Base-by-base conservation (phyloP, 768 basidiomycete genomes). In the Butyriboletus loyo region DNA sequence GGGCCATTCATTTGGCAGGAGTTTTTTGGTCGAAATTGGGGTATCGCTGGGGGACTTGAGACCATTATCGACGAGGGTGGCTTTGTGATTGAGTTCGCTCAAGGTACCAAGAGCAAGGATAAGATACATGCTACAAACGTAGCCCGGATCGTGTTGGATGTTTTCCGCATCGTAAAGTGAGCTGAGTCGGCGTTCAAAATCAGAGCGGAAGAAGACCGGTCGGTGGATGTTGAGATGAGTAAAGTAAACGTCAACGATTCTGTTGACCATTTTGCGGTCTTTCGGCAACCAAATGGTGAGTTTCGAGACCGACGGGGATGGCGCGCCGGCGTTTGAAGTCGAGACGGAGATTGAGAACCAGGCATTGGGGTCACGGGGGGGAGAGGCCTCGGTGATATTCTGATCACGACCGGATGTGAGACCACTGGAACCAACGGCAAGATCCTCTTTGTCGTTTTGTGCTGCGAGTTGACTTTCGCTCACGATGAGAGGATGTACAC, bases 71-170 rank as follows among this genome's bases (percentile, higher is more conserved):
- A 75, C 68, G 21, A 77, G 71, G 54, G 77, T 80, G 1, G 80
- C 83, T 52, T 81, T 84, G 60, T 89, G 82, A 62, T 89, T 91
- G 58, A 91, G 77, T 60, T 92, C 88, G 71, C 85, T 86, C 57
- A 92, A 76, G 2, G 91, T 91, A 3, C 90, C 90, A 1, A 93
- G 78, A 0, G 88, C 90, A 46, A 92, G 71, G 36, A 92, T 73
- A 25, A 92, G 74, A 65, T 92, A 92, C 52, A 87, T 66, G 66
- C 85, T 83, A 70, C 87, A 92, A 5, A 93, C 62, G 67, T 82
- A 89, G 19, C 91, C 91, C 13, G 88, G 86, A 63, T 92, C 90
- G 56, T 82, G 75, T 22, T 81, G 77, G 3, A 76, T 57, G 30
- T 74, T 62, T 7, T 73, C 67, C 42, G 77, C 77, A 0, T 83